Base-by-base conservation (phyloP, 1,284 basidiomycete genomes). In the Rugosomyces carneus region DNA sequence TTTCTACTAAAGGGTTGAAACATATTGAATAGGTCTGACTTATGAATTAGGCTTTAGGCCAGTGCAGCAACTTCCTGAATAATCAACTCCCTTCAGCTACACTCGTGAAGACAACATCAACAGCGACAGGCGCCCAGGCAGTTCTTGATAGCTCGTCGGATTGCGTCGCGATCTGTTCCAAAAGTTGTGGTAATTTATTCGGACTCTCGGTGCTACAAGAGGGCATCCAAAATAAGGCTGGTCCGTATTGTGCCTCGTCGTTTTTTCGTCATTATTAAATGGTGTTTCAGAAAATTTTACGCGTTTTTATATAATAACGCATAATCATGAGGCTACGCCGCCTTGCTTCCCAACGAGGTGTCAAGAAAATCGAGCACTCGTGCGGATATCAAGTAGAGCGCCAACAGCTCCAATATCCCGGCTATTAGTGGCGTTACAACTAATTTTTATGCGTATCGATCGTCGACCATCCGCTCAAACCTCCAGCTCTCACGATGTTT, bases 141-240 rank as follows among this genome's bases (percentile, higher is more conserved):
- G 52, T 89, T 4, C 58, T 78, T 2, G 57, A 67, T 8, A 65
- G 65, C 31, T 65, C 71, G 8, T 54, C 62, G 8, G 67, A 72
- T 51, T 75, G 71, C 52, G 87, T 83, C 0, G 87, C 86, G 3
- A 86, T 89, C 49, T 84, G 83, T 56, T 87, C 86, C 5, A 72
- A 70, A 31, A 64, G 83, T 18, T 85, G 84, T 47, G 67, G 70
- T 6, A 69, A 65, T 8, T 55, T 83, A 36, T 84, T 84, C 52
- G 77, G 70, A 11, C 63, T 89, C 21, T 71, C 80, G 38, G 60
- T 85, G 3, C 61, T 87, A 24, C 62, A 60, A 24, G 70, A 78
- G 47, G 74, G 73, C 9, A 81, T 89, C 38, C 86, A 89, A 55
- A 76, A 84, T 50, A 69, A 72, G 53, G 59, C 69, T 44, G 64